Evolutionary conservation across 768 basidiomycete genomes (phyloP), one percentile per base, ranked within the genome.

Genomic region (Russula lepida): DNA sequence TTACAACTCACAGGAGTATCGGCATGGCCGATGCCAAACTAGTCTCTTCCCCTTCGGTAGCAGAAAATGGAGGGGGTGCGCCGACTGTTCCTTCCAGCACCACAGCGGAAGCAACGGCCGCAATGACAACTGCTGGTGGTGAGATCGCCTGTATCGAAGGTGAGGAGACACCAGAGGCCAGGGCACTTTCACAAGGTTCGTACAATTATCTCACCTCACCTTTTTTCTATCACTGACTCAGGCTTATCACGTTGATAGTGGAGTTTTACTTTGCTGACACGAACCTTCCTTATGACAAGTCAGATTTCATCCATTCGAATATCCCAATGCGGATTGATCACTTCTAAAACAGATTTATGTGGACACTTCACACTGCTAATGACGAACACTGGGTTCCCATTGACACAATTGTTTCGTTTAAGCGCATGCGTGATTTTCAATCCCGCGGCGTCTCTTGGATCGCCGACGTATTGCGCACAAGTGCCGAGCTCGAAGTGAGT

Each of bases 251-350:
- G 35, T 54, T 47, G 37, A 25, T 48, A 97, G 95, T 95, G 68
- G 90, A 94, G 71, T 98, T 97, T 74, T 97, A 98, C 78, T 94
- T 98, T 74, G 89, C 89, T 54, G 93, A 95, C 73, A 82, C 92
- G n/a, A 97, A 98, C 74, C 81, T 98, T 56, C 95, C 95, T 1
- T 93, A 83, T 65, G 91, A 93, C 79, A 89, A 84, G 88, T 88
- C 68, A 28, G 79, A 59, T 23, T 52, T 39, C 19, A n/a, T 28
- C 7, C 25, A 8, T 33, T 43, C 35, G 17, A 28, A 19, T 25
- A 51, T 25, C 39, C 17, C 21, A 54, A 21, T 48, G 9, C 46
- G 47, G 21, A 3, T 17, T 25, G 39, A 58, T 25, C 35, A 51
- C 30, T n/a, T 32, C 49, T 17, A 19, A 62, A 23, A n/a, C 27